Conservation (phyloP, 257 asterid genomes). For the Perilla frutescens region DNA sequence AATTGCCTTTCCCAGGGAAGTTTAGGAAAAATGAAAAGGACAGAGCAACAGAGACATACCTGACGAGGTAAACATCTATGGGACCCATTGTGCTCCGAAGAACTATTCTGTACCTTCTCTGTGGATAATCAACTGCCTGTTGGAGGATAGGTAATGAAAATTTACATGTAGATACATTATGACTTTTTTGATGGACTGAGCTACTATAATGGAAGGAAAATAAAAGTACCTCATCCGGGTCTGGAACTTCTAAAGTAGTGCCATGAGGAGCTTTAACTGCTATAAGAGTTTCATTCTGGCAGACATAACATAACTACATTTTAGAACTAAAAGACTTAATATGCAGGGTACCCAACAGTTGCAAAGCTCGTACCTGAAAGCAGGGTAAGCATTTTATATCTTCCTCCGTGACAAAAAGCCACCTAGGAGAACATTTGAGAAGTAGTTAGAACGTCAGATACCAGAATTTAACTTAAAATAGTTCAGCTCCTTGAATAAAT, state of each 20-base stretch:
- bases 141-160: slow-evolving; percentile 28
- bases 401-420: slow-evolving; percentile 91
- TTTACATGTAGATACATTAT: slow-evolving; percentile 2
- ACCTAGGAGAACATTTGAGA: slow-evolving; percentile 48
- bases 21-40: neutral
- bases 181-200: slow-evolving; percentile 12
- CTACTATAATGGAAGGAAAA: slow-evolving; percentile 24
- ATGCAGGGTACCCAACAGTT: slow-evolving; percentile 12
- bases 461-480: slow-evolving; percentile 20
- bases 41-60: slow-evolving; percentile 51
- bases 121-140: slow-evolving; percentile 92
- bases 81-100: slow-evolving; percentile 96
- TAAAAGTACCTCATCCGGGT: slow-evolving; percentile 82
- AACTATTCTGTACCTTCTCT: slow-evolving; percentile 83
- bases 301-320: slow-evolving; percentile 23
- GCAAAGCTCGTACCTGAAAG: slow-evolving; percentile 68
- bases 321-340: slow-evolving; percentile 22
- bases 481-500: slow-evolving; percentile 19
- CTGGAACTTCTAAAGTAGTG: slow-evolving; percentile 93
- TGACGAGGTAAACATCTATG: slow-evolving; percentile 84
- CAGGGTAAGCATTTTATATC: slow-evolving; percentile 83
- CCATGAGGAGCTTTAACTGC: slow-evolving; percentile 99
- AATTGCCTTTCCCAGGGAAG: slow-evolving; percentile 16
- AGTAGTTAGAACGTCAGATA: slow-evolving; percentile 12
- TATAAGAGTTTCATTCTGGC: slow-evolving; percentile 87